Evolutionary conservation across 768 basidiomycete genomes (phyloP).

Genomic region (Nidula microcarpa): DNA sequence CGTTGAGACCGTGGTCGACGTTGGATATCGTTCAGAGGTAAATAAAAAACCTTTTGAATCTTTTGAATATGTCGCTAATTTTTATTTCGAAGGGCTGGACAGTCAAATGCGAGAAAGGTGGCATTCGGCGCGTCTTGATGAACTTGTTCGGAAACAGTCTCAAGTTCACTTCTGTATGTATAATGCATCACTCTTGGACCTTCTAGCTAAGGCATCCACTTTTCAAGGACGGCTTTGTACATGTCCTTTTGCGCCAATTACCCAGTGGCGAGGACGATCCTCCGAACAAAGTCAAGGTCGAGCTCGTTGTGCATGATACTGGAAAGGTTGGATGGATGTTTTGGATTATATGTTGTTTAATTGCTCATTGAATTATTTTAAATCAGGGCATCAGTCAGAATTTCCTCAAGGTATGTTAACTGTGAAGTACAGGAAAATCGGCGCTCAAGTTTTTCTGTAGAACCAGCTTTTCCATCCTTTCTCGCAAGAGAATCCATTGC

Average conservation of each 20-base stretch:
- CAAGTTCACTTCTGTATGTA: conserved; percentile 81
- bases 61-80: not conserved
- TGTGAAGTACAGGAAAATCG: too few species aligned
- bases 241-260: conserved; percentile 76
- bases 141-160: conserved; percentile 93
- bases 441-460: conserved; percentile 25
- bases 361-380: conserved; percentile 2
- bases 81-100: conserved; percentile 65
- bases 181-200: conserved; percentile 1
- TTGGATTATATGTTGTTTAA: not conserved
- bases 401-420: conserved; percentile 69
- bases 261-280: conserved; percentile 51
- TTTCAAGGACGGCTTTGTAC: conserved; percentile 77
- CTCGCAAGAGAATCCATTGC: conserved; percentile 93
- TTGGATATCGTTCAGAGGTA: conserved; percentile 70
- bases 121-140: conserved; percentile 89
- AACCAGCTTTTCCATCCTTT: conserved; percentile 97
- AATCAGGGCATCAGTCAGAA: conserved; percentile 83
- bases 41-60: not conserved
- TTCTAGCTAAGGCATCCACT: not conserved
- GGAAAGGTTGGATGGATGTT: conserved; percentile 59
- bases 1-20: conserved; percentile 88
- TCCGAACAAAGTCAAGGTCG: conserved; percentile 65
- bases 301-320: conserved; percentile 83
- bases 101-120: conserved; percentile 87